Evolutionary conservation across 2,329 filamentous ascomycete genomes (phyloP), one percentile per base, ranked within the genome.

Genomic region (Clonostachys byssicola): DNA sequence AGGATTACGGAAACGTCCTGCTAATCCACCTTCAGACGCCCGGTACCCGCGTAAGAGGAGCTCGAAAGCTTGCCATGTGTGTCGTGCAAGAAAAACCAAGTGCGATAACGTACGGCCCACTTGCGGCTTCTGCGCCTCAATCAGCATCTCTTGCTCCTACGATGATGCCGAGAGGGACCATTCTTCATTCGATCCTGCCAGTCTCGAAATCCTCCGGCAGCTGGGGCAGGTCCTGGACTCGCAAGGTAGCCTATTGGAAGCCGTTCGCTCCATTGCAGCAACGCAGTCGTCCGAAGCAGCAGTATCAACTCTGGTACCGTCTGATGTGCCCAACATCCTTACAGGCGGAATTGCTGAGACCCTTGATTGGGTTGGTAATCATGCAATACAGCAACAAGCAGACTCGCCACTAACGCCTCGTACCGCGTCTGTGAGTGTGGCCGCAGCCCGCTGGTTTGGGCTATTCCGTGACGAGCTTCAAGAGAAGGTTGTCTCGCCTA

Each of bases 71-170:
- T 68, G 65, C 34, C 58, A 65, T 47, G 60, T 64, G 3, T 68
- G 65, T 54, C 61, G 65, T 3, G 58, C 58, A 6, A 52, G 65
- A 10, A 64, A 65, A 50, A 67, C 63, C 18, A 68, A 67, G 45
- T 68, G 65, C 51, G 65, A 68, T 47, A 68, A 67, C 46, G 56
- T 57, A 8, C 60, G 62, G 39, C 65, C 65, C 4, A 58, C 59
- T 0, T 67, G 65, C 47, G 64, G 64, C 9, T 68, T 65, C 40
- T 68, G 65, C 48, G 54, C 56, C 14, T 59, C 59, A 13, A 52
- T 63, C 33, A 58, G 57, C 17, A 64, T 63, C 12, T 51, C 57
- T 10, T 68, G 64, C 51, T 61, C 58, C 5, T 67, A 65, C n/a
- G 57, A 60, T 13, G 53, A 51, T 20, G 47, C 52, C 1, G 54